These are phyloP conservation scores for Termitomyces heimii DNA, from an alignment of 768 basidiomycete genomes.

Conservation along the genomic window DNA sequence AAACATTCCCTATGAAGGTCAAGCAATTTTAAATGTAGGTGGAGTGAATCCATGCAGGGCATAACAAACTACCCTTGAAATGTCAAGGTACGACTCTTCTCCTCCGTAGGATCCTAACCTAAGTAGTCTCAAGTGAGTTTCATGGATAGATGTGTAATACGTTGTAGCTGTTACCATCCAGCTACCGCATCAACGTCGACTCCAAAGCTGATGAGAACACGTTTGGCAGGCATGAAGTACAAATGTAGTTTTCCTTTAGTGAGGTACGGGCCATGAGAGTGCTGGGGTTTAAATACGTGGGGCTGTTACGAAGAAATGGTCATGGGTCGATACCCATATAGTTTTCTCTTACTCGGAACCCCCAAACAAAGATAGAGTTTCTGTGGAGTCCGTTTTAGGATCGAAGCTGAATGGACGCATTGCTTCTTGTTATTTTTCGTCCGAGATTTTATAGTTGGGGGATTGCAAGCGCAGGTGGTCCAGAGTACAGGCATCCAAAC, in stretches of 20 bases:
- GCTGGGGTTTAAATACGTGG: background rate
- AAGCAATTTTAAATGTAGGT: background rate
- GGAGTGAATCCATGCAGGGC: background rate
- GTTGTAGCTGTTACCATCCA: conserved; percentile 44
- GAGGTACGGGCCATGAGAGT: background rate
- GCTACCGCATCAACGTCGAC: conserved; percentile 76
- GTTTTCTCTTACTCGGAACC: background rate
- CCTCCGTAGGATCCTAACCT: conserved; percentile 75
- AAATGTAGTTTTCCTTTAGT: background rate
- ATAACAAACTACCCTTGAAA: conserved; percentile 45
- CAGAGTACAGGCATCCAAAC: background rate
- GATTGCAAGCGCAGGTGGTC: background rate
- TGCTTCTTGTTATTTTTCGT: background rate
- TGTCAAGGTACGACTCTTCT: conserved; percentile 65
- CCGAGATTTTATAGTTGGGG: background rate
- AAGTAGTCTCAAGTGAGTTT: background rate
- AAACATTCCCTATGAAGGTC: conserved; percentile 46
- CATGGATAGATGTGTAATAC: background rate
- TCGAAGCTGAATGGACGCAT: background rate
- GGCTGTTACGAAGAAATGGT: background rate
- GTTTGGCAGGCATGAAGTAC: conserved; percentile 39
- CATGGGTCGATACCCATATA: background rate
- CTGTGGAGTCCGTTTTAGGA: background rate
- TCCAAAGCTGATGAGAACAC: conserved; percentile 53
- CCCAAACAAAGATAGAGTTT: background rate